Conservation (phyloP, 2,329 filamentous ascomycete genomes). For the Remersonia thermophila region DNA sequence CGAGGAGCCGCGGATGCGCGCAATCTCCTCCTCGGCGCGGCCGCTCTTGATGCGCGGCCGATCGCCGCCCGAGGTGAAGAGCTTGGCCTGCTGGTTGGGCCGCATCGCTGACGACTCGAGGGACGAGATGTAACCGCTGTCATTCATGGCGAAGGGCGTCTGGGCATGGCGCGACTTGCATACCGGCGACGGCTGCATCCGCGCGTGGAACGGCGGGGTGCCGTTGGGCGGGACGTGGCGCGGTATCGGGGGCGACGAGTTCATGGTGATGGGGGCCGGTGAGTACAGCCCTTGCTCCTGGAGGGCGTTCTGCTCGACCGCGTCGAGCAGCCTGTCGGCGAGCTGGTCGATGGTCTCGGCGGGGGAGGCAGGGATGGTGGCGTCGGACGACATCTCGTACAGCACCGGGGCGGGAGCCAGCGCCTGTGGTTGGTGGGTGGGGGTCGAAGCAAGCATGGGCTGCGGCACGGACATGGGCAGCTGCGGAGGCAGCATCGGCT, state of each 20-base stretch:
- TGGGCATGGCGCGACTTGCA: slow-evolving; percentile 48
- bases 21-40: slow-evolving; percentile 90
- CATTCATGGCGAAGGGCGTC: slow-evolving; percentile 68
- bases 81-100: slow-evolving; percentile 48
- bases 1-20: slow-evolving; percentile 79
- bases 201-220: slow-evolving; percentile 62
- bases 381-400: slow-evolving; percentile 61
- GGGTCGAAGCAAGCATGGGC: slow-evolving; percentile 28
- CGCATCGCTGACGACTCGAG: slow-evolving; percentile 82
- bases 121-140: slow-evolving; percentile 95
- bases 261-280: slow-evolving; percentile 58
- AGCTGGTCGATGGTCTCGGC: slow-evolving; percentile 42
- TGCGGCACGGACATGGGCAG: slow-evolving; percentile 22
- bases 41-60: slow-evolving; percentile 75
- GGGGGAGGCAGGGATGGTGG: slow-evolving; percentile 63
- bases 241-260: slow-evolving; percentile 80
- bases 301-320: slow-evolving; percentile 21
- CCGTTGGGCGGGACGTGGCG: slow-evolving; percentile 47
- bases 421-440: slow-evolving; percentile 18
- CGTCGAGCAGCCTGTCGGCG: slow-evolving; percentile 31
- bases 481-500: slow-evolving; percentile 38
- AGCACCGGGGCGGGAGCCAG: slow-evolving; percentile 13
- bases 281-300: slow-evolving; percentile 49
- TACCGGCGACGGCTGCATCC: slow-evolving; percentile 50
- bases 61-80: slow-evolving; percentile 68